A percentile compares a stretch with the other conserved stretches of the same genome.
phyloP scores from a whole-genome alignment of 2,329 filamentous ascomycete species.

The Rutstroemia sydowiana region DNA sequence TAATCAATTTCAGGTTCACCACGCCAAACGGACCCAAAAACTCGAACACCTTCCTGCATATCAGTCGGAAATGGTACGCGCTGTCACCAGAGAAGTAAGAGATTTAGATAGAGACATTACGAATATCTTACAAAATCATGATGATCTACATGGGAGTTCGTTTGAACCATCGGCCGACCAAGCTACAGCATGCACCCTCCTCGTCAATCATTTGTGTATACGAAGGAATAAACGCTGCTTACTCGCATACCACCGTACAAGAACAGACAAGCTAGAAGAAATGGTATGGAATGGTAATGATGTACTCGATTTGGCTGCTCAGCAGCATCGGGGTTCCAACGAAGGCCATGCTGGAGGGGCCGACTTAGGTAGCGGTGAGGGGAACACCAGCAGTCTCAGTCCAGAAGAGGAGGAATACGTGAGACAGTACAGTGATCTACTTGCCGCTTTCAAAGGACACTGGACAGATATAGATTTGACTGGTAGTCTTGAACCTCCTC shows the following conservation, averaged over 20 bases:
- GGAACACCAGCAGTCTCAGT: conserved; percentile 68
- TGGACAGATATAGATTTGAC: conserved; percentile 98
- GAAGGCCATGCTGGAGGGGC: conserved; percentile 28
- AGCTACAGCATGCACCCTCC: conserved; percentile 75
- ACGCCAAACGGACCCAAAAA: conserved; percentile 90
- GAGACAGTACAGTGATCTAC: conserved; percentile 79
- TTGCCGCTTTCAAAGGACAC: conserved; percentile 95
- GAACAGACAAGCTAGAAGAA: conserved; percentile 86
- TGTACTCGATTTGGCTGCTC: conserved; percentile 60
- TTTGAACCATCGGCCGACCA: conserved; percentile 85
- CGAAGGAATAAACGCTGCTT: conserved; percentile 92
- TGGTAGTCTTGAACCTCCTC: conserved; percentile 86
- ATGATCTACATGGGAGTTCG: conserved; percentile 43
- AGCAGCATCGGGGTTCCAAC: conserved; percentile 39
- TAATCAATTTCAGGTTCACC: conserved; percentile 61
- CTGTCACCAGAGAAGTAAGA: conserved; percentile 82
- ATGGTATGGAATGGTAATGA: conserved; percentile 89
- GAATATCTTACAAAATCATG: conserved; percentile 72
- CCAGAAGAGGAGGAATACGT: conserved; percentile 97
- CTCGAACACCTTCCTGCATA: conserved; percentile 83
- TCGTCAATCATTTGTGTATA: conserved; percentile 94
- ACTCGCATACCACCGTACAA: conserved; percentile 84
- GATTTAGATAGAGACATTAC: conserved; percentile 84
- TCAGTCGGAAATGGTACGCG: conserved; percentile 83
- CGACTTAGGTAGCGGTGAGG: conserved; percentile 38